phyloP scores from a whole-genome alignment of 2,329 filamentous ascomycete species.

The Aspergillus sp. region DNA sequence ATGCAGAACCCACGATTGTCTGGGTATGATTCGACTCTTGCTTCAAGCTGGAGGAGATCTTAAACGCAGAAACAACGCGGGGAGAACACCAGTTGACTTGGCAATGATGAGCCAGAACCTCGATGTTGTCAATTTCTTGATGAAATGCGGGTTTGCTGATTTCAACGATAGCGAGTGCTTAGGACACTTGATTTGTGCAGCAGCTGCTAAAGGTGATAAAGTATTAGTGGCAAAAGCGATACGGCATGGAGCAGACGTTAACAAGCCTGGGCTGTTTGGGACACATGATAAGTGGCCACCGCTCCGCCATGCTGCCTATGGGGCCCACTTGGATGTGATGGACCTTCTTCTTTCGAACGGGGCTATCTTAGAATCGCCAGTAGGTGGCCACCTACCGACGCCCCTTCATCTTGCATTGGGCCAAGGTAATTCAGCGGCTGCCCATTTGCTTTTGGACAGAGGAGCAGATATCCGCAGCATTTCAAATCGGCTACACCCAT shows the following conservation, averaged over 20 bases:
- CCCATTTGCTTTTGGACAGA: not conserved
- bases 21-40: not conserved
- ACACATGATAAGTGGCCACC: not conserved
- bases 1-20: not conserved
- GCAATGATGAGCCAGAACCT: not conserved
- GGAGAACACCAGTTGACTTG: not conserved
- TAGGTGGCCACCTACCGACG: not conserved
- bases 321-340: not conserved
- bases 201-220: not conserved
- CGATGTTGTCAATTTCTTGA: not conserved
- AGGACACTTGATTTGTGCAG: not conserved
- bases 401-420: not conserved
- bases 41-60: not conserved
- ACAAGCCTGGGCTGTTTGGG: not conserved
- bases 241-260: not conserved
- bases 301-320: not conserved
- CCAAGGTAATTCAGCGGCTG: not conserved
- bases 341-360: not conserved
- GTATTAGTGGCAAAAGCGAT: not conserved
- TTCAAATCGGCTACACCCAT: not conserved
- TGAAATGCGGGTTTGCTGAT: too few species aligned
- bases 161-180: not conserved
- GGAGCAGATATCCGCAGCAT: not conserved
- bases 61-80: not conserved
- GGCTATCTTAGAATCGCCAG: not conserved